Base-by-base conservation (phyloP, 2,329 filamentous ascomycete species). In the Fusarium burgessii region DNA sequence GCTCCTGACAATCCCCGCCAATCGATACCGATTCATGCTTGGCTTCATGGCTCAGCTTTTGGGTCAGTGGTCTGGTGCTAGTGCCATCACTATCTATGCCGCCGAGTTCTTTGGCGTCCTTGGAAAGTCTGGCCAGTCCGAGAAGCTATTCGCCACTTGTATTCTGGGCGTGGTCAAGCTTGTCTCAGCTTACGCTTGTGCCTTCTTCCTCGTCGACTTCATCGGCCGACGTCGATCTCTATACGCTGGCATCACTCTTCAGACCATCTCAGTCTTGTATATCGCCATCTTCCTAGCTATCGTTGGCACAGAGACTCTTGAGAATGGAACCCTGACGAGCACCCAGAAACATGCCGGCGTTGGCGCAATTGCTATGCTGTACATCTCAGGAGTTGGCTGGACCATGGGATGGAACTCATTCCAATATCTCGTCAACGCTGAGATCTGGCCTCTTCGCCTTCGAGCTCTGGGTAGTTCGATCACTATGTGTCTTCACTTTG, bases 31-130 rank as follows among this genome's bases (percentile, higher is more conserved):
- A 2, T 35, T 66, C 3, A 66, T 66, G 63, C 54, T 66, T 1
- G 63, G 63, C 10, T 66, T 66, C 7, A 66, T 66, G 63, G 63
- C 63, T 3, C 63, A 66, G 15, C 54, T 66, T 4, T 17, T 66
- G 2, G 63, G 63, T 3, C 63, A 66, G 10, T 66, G 63, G 63
- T 66, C 63, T 2, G 63, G 63, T 1, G 63, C 63, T 2, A 66
- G 62, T 9, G 63, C 63, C 2, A 66, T 66, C 1, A 66, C 63
- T 0, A 66, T 66, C 8, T 66, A 66, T 2, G 63, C 63, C 1
- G 63, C 55, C 2, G 62, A 66, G 25, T 66, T 66, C 62, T 66
- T 66, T 7, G 63, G 63, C 0, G 46, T 66, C 9, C 62, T 66
- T 0, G 63, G 63, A 38, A 66, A 66, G 40, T 29, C 63, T n/a